Base-by-base conservation (phyloP, 495 filamentous ascomycete species). In the Beverwykella pulmonaria region DNA sequence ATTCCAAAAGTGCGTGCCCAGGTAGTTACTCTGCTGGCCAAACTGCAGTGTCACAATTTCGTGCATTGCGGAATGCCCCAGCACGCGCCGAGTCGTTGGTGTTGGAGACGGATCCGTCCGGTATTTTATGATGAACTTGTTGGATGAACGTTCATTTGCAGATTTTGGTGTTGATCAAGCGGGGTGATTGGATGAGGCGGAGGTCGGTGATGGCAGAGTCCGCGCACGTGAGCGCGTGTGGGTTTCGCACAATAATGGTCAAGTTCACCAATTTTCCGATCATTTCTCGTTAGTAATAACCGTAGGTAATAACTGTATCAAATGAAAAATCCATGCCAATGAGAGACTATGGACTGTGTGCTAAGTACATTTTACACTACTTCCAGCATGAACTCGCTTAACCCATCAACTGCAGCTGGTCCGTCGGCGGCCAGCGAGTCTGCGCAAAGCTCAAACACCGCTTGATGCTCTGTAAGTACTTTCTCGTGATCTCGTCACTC, bases 1-100 rank as follows among this genome's bases (percentile, higher is more conserved):
- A 71, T 99, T 99, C 95, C 95, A 99, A 75, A 96, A 98, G 79
- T 99, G 94, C 0, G 91, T 96, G n/a, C 89, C 92, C 27, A 97
- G 76, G 71, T 97, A 96, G 79, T 99, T 99, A 71, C 88, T 90
- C 73, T 88, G 87, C 71, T 96, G 91, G 41, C 94, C 94, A 57
- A 98, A 84, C 79, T 99, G 94, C 47, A 98, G 79, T 1, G 94
- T 97, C 61, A 99, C 82, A 63, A 98, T 92, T 75, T 99, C 94
- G 79, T 95, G 92, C 94, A 99, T 99, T 19, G 27, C 39, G 39
- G 15, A 44, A 7, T 9, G 12, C 5, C 15, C 8, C 39, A n/a
- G 39, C 17, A 2, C 9, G 6, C 39, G 15, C 39, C 17, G 9
- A n/a, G 15, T 44, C 17, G 39, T n/a, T 44, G 3, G 39, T 44